Evolutionary conservation across 2,329 filamentous ascomycete genomes (phyloP).

Genomic region (Aspergillus pseudoglaucus): DNA sequence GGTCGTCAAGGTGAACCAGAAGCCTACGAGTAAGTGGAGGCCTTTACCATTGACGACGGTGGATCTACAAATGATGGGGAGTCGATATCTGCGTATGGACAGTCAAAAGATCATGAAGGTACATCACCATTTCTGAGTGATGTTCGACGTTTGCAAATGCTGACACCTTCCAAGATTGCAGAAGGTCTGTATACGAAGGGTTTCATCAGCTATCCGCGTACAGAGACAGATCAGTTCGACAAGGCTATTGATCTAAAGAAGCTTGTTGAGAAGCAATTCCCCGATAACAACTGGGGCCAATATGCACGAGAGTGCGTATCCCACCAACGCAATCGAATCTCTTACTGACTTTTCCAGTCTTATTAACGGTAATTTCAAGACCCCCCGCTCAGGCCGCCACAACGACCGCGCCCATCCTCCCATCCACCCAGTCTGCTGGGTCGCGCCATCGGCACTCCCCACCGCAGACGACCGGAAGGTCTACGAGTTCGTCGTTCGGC

Average conservation of each 20-base stretch:
- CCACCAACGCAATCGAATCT: neutral
- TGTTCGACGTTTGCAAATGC: neutral
- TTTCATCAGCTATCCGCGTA: slow-evolving; percentile 95
- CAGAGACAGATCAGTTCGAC: slow-evolving; percentile 94
- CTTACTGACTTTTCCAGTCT: slow-evolving; percentile 39
- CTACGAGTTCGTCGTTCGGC: slow-evolving; percentile 86
- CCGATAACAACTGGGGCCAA: slow-evolving; percentile 67
- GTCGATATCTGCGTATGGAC: slow-evolving; percentile 78
- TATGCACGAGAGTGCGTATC: slow-evolving; percentile 60
- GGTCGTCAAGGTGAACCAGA: slow-evolving; percentile 80
- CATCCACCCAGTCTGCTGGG: slow-evolving; percentile 91
- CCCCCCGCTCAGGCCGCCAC: slow-evolving; percentile 74
- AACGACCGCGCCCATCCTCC: slow-evolving; percentile 97
- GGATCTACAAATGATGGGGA: slow-evolving; percentile 93
- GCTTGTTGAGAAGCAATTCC: slow-evolving; percentile 76
- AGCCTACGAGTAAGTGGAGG: slow-evolving; percentile 89
- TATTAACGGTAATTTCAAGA: slow-evolving; percentile 67
- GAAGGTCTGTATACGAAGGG: slow-evolving; percentile 87
- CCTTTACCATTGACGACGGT: slow-evolving; percentile 91
- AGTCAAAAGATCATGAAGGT: slow-evolving; percentile 84
- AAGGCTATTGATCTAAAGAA: slow-evolving; percentile 75
- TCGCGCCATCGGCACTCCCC: slow-evolving; percentile 51
- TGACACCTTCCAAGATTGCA: slow-evolving; percentile 45
- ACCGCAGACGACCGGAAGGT: slow-evolving; percentile 64
- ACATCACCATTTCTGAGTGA: slow-evolving; percentile 3